Evolutionary conservation across 805 yeast genomes (phyloP), one percentile per base, ranked within the genome.

Genomic region (Pichia nanzhaoensis): DNA sequence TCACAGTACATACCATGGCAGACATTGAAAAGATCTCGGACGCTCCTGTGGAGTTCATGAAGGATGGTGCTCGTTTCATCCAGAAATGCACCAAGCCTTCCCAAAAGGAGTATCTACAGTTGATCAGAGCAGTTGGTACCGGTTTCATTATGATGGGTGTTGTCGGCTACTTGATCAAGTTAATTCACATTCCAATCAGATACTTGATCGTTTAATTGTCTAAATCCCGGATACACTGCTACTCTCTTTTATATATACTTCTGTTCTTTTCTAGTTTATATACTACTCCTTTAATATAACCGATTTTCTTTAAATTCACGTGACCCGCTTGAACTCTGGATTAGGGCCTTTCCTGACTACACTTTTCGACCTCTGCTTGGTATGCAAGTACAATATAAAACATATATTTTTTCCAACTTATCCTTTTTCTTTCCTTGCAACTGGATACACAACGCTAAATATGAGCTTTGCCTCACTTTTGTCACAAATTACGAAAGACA

Each of bases 111-210:
- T 91, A 86, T 74, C 58, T 81, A 48, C 83, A 84, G 67, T 84
- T 91, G 61, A 77, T 93, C 53, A 84, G 93, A 69, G 97, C 97
- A 43, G 98, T 91, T 43, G 98, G 98, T 59, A 75, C 90, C 52
- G 99, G 99, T 55, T 91, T 91, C 69, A 73, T 91, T 57, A 91
- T 91, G 79, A 93, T 91, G 90, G 99, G 99, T 62, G 84, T 87
- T 59, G 95, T 93, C 60, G 99, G 99, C 47, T 91, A 89, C 70
- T 85, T 82, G 60, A 93, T 93, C 69, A 91, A 91, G 71, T 78
- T 91, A 63, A 71, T 90, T 58, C 97, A 90, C 70, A 90, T 90
- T 60, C 97, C 97, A 63, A 88, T 90, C 72, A 84, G 96, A 75
- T 90, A 88, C 71, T 80, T 88, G 72, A 87, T 90, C 70, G 96